A percentile compares a stretch with the other conserved stretches of the same genome.
phyloP scores from a whole-genome alignment of 2,329 filamentous ascomycete genomes.

The Aureobasidium melanogenum region DNA sequence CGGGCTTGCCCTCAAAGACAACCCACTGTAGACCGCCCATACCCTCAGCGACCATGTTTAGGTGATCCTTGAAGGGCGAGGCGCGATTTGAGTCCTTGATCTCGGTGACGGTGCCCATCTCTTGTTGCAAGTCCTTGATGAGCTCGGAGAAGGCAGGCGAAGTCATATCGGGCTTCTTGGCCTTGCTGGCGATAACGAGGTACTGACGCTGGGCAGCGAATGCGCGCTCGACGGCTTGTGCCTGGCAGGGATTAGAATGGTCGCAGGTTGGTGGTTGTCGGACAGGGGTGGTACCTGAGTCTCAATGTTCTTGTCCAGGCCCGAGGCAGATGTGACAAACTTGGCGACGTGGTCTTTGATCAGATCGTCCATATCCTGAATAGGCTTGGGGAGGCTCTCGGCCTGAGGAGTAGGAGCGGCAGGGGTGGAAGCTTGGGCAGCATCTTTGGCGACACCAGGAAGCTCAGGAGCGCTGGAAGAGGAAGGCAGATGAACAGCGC shows the following conservation, averaged over 20 bases:
- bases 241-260: conserved; percentile 26
- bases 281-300: conserved; percentile 32
- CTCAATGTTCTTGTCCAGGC: conserved; percentile 52
- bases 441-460: conserved; percentile 16
- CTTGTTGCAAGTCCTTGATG: conserved; percentile 77
- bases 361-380: conserved; percentile 80
- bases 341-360: conserved; percentile 64
- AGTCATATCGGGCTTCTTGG: conserved; percentile 79
- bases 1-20: conserved; percentile 70
- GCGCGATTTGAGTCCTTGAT: conserved; percentile 75
- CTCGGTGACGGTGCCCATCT: conserved; percentile 68
- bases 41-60: conserved; percentile 82
- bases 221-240: conserved; percentile 50
- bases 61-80: conserved; percentile 66
- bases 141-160: conserved; percentile 64
- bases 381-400: conserved; percentile 58
- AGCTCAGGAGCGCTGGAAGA: conserved; percentile 27
- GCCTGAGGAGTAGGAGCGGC: conserved; percentile 27
- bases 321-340: conserved; percentile 69
- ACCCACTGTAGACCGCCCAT: conserved; percentile 89
- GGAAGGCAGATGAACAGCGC: conserved; percentile 13
- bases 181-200: conserved; percentile 77
- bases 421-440: conserved; percentile 23
- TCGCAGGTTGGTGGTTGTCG: background rate
- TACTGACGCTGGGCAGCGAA: conserved; percentile 84